phyloP scores from a whole-genome alignment of 371 early-diverging fungal genomes.

The Mortierella sp. region DNA sequence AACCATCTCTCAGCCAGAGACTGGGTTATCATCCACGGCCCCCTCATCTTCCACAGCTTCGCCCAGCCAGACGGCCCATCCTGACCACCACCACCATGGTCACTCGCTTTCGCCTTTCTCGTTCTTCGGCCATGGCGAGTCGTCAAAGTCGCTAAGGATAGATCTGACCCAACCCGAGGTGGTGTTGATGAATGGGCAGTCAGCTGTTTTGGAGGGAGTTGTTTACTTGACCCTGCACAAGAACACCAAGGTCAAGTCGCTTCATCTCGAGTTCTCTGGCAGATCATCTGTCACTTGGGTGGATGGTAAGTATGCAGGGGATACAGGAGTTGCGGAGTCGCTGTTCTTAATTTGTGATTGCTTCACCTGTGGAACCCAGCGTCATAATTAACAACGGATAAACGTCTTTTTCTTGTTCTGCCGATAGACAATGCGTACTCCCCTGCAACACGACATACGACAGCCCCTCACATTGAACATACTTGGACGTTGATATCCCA shows the following conservation, averaged over 20 bases:
- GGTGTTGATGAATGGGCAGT: conserved; percentile 29
- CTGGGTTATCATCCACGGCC: not conserved
- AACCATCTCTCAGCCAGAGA: not conserved
- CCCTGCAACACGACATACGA: conserved; percentile 38
- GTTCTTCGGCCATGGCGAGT: conserved; percentile 20
- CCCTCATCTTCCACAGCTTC: conserved; percentile 9
- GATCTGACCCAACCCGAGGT: conserved; percentile 25
- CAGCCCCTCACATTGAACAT: conserved; percentile 48
- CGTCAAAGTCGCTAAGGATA: conserved; percentile 33
- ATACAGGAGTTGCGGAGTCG: not conserved
- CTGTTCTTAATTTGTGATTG: not conserved
- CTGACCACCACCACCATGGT: conserved; percentile 5
- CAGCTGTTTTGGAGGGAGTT: conserved; percentile 23
- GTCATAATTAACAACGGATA: not conserved
- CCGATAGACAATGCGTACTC: conserved; percentile 48
- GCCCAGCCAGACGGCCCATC: not conserved
- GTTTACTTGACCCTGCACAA: conserved; percentile 38
- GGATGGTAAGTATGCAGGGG: conserved; percentile 30
- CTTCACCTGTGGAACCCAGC: not conserved
- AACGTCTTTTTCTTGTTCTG: not conserved
- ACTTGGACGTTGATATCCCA: conserved; percentile 43
- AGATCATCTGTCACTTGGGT: conserved; percentile 47
- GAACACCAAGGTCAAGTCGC: conserved; percentile 44
- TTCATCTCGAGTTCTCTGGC: conserved; percentile 45
- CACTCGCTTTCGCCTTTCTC: conserved; percentile 34